Evolutionary conservation across 2,329 filamentous ascomycete genomes (phyloP).

Genomic region (Blastomyces gilchristii): DNA sequence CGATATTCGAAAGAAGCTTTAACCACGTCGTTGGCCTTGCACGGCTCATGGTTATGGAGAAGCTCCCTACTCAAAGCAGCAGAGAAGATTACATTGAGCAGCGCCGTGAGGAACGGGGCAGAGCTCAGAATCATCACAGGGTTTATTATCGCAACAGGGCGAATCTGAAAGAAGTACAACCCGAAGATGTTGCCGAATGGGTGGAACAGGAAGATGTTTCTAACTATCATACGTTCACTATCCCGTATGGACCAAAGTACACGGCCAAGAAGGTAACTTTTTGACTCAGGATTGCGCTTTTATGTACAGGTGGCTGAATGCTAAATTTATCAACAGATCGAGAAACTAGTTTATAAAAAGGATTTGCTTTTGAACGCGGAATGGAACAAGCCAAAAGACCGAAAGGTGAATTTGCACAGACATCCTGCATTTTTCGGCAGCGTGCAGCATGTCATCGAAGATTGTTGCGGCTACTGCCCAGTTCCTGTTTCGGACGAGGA

Average conservation of each 20-base stretch:
- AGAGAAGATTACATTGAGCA: constrained; percentile 61
- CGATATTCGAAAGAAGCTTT: constrained; percentile 77
- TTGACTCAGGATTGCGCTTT: constrained; percentile 17
- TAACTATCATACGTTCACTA: constrained; percentile 61
- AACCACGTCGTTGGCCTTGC: constrained; percentile 65
- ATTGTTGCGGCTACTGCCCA: constrained; percentile 76
- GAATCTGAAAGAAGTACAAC: constrained; percentile 66
- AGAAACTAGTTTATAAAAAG: constrained; percentile 70
- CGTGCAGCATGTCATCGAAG: constrained; percentile 61
- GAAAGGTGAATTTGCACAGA: constrained; percentile 67
- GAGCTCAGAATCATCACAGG: constrained; percentile 46
- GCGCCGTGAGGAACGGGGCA: constrained; percentile 60
- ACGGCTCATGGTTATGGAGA: constrained; percentile 67
- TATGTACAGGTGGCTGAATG: constrained; percentile 29
- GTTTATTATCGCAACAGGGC: constrained; percentile 41
- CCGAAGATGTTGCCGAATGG: constrained; percentile 80
- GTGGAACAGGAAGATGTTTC: constrained; percentile 64
- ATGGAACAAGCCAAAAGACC: constrained; percentile 69
- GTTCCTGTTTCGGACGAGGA: constrained; percentile 60
- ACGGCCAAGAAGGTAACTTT: constrained; percentile 26
- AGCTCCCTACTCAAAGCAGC: constrained; percentile 57
- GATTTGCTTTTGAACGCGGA: constrained; percentile 76
- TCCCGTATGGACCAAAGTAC: constrained; percentile 24
- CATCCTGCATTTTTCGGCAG: constrained; percentile 79
- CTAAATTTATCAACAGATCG: constrained; percentile 47